A percentile compares a stretch with the other conserved stretches of the same genome.
These are phyloP conservation scores for Colletotrichum neosansevieriae DNA, from an alignment of 2,329 filamentous ascomycete genomes.

Conservation along the genomic window DNA sequence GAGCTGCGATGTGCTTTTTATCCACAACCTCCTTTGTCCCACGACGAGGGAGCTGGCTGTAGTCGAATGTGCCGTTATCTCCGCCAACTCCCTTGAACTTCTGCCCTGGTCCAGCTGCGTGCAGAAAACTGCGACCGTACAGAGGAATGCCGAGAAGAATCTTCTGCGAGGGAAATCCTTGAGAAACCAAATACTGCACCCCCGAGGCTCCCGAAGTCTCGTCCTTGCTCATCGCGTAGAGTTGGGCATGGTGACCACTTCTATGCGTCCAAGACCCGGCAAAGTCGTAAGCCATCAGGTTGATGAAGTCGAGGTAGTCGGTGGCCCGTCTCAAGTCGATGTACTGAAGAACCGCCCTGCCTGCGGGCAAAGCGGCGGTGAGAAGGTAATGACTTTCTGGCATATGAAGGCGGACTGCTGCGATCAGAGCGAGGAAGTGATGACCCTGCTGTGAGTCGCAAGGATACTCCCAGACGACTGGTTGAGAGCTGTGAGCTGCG, in stretches of 20 bases:
- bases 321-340: constrained; percentile 75
- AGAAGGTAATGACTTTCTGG: constrained; percentile 76
- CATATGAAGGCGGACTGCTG: constrained; percentile 74
- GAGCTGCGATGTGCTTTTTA: constrained; percentile 75
- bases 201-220: constrained; percentile 75
- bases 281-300: constrained; percentile 86
- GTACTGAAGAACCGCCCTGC: constrained; percentile 73
- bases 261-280: constrained; percentile 76
- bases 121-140: constrained; percentile 81
- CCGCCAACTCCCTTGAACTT: constrained; percentile 66
- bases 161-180: constrained; percentile 77
- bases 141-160: constrained; percentile 81
- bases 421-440: constrained; percentile 78
- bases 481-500: constrained; percentile 28
- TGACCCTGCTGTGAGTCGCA: constrained; percentile 73
- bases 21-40: constrained; percentile 76
- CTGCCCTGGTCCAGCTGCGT: constrained; percentile 74
- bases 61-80: constrained; percentile 80
- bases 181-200: constrained; percentile 73
- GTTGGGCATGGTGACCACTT: constrained; percentile 81
- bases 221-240: constrained; percentile 72
- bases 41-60: constrained; percentile 73
- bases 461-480: constrained; percentile 87
- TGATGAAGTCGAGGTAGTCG: constrained; percentile 78
- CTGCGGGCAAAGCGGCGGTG: constrained; percentile 79